A percentile compares a stretch with the other conserved stretches of the same genome.
These are phyloP conservation scores for Aspergillus persii DNA, from an alignment of 2,329 filamentous ascomycete species.

Conservation along the genomic window DNA sequence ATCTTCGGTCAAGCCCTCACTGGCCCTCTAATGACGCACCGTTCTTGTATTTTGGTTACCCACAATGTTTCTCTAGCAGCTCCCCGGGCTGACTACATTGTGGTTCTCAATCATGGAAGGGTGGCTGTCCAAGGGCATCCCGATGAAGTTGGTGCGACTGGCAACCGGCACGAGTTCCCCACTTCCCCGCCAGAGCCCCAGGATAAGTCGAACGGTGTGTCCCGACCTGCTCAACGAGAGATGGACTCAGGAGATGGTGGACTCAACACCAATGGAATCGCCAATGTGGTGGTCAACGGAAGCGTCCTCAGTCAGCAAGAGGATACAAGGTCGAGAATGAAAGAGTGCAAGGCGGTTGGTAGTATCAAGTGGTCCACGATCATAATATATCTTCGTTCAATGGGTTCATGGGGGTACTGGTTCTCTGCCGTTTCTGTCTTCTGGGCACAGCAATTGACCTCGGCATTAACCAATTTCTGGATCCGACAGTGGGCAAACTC, in stretches of 20 bases:
- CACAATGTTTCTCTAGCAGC: conserved; percentile 91
- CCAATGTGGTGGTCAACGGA: too few relatives aligned
- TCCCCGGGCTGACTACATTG: conserved; percentile 74
- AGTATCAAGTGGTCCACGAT: conserved; percentile 87
- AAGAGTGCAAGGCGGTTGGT: conserved; percentile 78
- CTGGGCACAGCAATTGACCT: conserved; percentile 75
- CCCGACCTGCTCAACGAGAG: conserved; percentile 76
- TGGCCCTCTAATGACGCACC: conserved; percentile 80
- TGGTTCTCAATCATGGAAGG: conserved; percentile 84
- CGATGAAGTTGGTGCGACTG: conserved; percentile 76
- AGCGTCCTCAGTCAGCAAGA: too few relatives aligned
- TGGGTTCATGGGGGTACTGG: conserved; percentile 99
- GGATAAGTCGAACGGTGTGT: too few relatives aligned
- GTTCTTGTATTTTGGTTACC: conserved; percentile 92
- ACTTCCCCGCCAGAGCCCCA: too few relatives aligned
- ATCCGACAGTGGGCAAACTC: conserved; percentile 94
- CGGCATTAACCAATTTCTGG: conserved; percentile 89
- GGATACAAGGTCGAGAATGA: conserved; percentile 49
- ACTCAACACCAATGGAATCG: too few relatives aligned
- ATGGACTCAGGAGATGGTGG: conserved; percentile 56
- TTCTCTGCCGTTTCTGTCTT: conserved; percentile 72
- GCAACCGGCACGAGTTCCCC: conserved; percentile 82
- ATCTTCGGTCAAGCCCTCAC: conserved; percentile 93
- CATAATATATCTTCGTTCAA: conserved; percentile 77
- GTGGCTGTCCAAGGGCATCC: conserved; percentile 74